These are phyloP conservation scores for Brettanomyces nanus DNA, from an alignment of 805 yeast genomes.

Conservation along the genomic window DNA sequence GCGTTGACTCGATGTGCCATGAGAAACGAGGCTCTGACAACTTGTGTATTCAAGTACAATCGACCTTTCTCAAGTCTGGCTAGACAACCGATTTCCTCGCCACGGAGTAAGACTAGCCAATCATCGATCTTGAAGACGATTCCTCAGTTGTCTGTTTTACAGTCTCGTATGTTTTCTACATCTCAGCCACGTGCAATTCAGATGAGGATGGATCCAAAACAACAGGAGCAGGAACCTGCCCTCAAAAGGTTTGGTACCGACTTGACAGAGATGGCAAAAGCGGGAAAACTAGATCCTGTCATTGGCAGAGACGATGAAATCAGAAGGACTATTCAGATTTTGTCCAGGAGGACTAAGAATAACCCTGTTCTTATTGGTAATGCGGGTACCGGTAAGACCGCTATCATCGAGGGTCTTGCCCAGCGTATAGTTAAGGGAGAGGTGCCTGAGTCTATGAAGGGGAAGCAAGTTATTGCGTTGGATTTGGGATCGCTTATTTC, in stretches of 20 bases:
- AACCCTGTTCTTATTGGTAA: slow-evolving; percentile 92
- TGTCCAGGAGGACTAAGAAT: slow-evolving; percentile 88
- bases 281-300: slow-evolving; percentile 92
- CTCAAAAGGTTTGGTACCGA: slow-evolving; percentile 80
- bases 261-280: slow-evolving; percentile 75
- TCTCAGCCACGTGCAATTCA: slow-evolving; percentile 9
- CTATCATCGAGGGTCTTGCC: slow-evolving; percentile 93
- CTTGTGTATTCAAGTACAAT: too few relatives aligned
- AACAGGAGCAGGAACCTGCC: slow-evolving; percentile 56
- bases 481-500: slow-evolving; percentile 87
- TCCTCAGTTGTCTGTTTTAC: too few relatives aligned
- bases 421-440: slow-evolving; percentile 87
- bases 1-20: too few relatives aligned
- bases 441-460: slow-evolving; percentile 90
- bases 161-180: too few relatives aligned
- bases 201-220: slow-evolving; percentile 26
- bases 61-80: too few relatives aligned
- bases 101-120: too few relatives aligned
- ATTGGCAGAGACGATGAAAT: slow-evolving; percentile 97
- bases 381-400: slow-evolving; percentile 98
- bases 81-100: too few relatives aligned
- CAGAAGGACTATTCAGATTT: slow-evolving; percentile 82
- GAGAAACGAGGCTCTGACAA: too few relatives aligned
- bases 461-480: slow-evolving; percentile 72
- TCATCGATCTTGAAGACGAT: too few relatives aligned